Conservation (phyloP, 1,139 yeast genomes). For the Yamadazyma spencermartinsiae region DNA sequence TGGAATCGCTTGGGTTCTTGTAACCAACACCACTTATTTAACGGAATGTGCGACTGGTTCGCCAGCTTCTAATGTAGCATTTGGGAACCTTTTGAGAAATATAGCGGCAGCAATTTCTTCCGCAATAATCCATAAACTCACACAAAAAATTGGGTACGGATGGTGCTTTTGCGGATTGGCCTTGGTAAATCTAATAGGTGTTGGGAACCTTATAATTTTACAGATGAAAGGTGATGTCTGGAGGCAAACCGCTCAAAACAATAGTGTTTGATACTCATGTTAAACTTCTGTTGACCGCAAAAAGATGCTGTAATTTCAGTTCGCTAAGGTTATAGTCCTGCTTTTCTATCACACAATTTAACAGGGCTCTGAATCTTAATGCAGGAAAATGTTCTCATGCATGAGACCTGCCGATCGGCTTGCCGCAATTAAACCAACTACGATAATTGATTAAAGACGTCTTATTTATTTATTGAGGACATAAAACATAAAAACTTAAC, state of each 20-base stretch:
- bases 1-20: constrained; percentile 62
- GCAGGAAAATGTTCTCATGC: no score
- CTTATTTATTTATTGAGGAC: no score
- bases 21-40: constrained; percentile 56
- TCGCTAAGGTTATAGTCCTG: no score
- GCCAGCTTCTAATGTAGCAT: constrained; percentile 58
- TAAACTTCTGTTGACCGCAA: no score
- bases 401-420: no score
- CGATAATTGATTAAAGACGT: no score
- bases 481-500: no score
- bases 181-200: constrained; percentile 35
- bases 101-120: constrained; percentile 58
- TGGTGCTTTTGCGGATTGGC: constrained; percentile 63
- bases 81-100: constrained; percentile 56
- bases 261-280: not conserved
- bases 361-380: no score
- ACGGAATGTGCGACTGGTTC: constrained; percentile 53
- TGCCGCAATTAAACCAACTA: no score
- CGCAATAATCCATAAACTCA: constrained; percentile 42
- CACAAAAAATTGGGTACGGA: constrained; percentile 50
- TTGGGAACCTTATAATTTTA: constrained; percentile 26
- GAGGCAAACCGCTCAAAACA: constrained; percentile 18
- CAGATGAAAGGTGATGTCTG: constrained; percentile 28
- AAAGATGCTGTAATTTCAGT: no score
- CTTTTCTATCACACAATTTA: no score